Conservation (phyloP, 768 basidiomycete species). For the Boletus insuetus region DNA sequence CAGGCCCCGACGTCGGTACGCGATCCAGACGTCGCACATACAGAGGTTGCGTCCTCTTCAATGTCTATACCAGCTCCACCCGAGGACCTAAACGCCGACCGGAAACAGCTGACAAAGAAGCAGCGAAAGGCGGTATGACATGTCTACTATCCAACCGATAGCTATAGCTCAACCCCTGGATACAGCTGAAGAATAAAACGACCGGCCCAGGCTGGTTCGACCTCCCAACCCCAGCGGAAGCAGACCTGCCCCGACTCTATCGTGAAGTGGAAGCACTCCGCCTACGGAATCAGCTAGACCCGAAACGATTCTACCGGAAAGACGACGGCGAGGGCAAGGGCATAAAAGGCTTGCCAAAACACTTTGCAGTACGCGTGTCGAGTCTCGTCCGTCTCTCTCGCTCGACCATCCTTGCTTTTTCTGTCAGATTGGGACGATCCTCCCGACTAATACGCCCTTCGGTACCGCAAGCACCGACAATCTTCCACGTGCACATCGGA, state of each 20-base stretch:
- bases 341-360: conserved; percentile 80
- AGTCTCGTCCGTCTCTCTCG: background rate
- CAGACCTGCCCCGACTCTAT: conserved; percentile 73
- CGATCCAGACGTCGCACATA: conserved; percentile 60
- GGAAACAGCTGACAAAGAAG: conserved; percentile 68
- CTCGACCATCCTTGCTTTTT: conserved; percentile 8
- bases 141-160: background rate
- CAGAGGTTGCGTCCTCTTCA: conserved; percentile 50
- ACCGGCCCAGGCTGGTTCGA: conserved; percentile 87
- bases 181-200: conserved; percentile 65
- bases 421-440: conserved; percentile 72
- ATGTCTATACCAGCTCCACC: conserved; percentile 56
- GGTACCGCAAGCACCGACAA: conserved; percentile 68
- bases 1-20: conserved; percentile 47
- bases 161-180: background rate
- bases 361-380: conserved; percentile 72
- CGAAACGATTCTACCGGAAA: conserved; percentile 88
- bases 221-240: conserved; percentile 76
- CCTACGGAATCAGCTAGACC: conserved; percentile 84
- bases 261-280: conserved; percentile 88
- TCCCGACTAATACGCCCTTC: conserved; percentile 70
- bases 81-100: conserved; percentile 57
- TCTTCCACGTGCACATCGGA: conserved; percentile 64
- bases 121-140: conserved; percentile 65
- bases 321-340: conserved; percentile 85